phyloP scores from a whole-genome alignment of 371 early-diverging fungal species.

The Blakeslea trispora region DNA sequence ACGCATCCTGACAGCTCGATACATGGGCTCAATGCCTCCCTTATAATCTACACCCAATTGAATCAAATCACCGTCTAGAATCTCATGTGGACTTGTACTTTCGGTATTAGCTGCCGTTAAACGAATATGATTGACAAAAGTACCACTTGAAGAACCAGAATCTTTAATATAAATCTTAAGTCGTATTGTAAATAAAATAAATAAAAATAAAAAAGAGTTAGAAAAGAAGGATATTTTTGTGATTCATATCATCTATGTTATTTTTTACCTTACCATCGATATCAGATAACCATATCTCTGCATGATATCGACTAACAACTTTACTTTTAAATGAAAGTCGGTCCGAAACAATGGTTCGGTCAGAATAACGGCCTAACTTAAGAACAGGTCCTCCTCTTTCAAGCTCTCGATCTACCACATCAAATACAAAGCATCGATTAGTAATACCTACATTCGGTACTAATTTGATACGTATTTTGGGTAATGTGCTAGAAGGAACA shows the following conservation, averaged over 20 bases:
- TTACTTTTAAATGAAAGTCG: constrained; percentile 78
- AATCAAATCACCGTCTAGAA: constrained; percentile 84
- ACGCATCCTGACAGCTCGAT: constrained; percentile 81
- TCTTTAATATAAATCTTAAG: constrained; percentile 79
- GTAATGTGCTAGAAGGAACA: neutral
- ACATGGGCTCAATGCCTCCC: constrained; percentile 80
- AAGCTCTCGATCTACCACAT: constrained; percentile 74
- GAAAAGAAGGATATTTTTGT: too few species aligned
- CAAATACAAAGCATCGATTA: constrained; percentile 73
- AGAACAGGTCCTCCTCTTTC: constrained; percentile 56
- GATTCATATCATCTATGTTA: too few species aligned
- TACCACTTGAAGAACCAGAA: constrained; percentile 85
- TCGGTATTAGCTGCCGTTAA: constrained; percentile 76
- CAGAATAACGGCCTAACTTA: constrained; percentile 78
- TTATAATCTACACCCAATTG: constrained; percentile 91
- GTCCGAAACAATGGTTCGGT: constrained; percentile 61
- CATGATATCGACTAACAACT: constrained; percentile 78
- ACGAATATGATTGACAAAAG: constrained; percentile 87
- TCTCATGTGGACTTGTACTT: constrained; percentile 63
- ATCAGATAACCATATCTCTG: constrained; percentile 71
- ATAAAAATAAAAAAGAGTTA: too few species aligned
- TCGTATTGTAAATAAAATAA: too few species aligned
- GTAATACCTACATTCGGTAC: constrained; percentile 68
- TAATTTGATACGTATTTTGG: constrained; percentile 60
- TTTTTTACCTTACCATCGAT: constrained; percentile 44